Conservation (phyloP, 1,284 basidiomycete species). For the Pseudozyma flocculosa region DNA sequence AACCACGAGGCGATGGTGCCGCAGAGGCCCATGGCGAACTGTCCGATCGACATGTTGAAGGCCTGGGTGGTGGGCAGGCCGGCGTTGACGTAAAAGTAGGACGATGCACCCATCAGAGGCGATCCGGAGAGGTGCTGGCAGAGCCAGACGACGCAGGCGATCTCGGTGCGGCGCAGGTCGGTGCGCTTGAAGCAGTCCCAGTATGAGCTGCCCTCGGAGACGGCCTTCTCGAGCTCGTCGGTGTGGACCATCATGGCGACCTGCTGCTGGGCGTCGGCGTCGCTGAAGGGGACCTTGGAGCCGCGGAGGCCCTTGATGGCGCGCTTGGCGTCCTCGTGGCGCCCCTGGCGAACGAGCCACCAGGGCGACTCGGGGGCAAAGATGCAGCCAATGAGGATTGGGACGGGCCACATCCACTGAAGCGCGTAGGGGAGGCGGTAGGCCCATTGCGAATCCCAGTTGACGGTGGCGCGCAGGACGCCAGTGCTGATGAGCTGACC, state of each 20-base stretch:
- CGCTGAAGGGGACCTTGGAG: constrained; percentile 12
- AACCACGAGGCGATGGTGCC: constrained; percentile 60
- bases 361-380: constrained; percentile 59
- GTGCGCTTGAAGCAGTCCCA: constrained; percentile 61
- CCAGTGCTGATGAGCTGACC: constrained; percentile 60
- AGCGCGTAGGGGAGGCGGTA: constrained; percentile 60
- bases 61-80: constrained; percentile 58
- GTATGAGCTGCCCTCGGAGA: constrained; percentile 57
- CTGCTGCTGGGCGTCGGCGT: constrained; percentile 59
- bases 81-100: constrained; percentile 60
- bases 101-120: constrained; percentile 53
- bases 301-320: constrained; percentile 23
- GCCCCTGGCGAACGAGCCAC: constrained; percentile 62
- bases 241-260: constrained; percentile 61
- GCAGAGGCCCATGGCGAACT: constrained; percentile 57
- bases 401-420: constrained; percentile 60
- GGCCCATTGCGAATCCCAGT: constrained; percentile 54
- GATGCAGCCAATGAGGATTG: constrained; percentile 52
- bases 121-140: constrained; percentile 57
- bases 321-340: constrained; percentile 61
- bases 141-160: constrained; percentile 57
- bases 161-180: constrained; percentile 61
- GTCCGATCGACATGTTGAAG: constrained; percentile 60
- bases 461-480: constrained; percentile 58
- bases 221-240: constrained; percentile 59